phyloP scores from a whole-genome alignment of 768 basidiomycete species.

The Pisolithus albus region DNA sequence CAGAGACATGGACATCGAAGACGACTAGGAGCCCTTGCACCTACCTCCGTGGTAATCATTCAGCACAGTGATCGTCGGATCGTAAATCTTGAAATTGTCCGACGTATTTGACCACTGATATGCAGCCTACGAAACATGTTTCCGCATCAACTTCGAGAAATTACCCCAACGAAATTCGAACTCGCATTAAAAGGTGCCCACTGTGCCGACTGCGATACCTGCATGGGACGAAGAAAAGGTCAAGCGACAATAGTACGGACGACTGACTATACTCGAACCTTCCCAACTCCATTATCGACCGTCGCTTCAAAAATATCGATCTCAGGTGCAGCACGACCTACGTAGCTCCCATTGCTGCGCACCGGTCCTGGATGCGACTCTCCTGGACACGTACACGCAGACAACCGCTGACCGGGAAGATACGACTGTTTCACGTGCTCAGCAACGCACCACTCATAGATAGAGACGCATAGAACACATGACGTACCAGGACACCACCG shows the following conservation, averaged over 20 bases:
- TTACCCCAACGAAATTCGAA: neutral
- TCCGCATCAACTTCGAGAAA: neutral
- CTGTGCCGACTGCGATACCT: slow-evolving; percentile 52
- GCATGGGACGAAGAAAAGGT: slow-evolving; percentile 11
- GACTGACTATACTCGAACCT: slow-evolving; percentile 20
- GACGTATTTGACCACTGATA: slow-evolving; percentile 38
- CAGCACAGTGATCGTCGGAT: slow-evolving; percentile 29
- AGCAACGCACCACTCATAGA: neutral
- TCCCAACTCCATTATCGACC: slow-evolving; percentile 23
- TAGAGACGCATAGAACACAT: neutral
- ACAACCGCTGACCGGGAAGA: slow-evolving; percentile 51
- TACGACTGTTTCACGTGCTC: slow-evolving; percentile 27
- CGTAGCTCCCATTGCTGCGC: slow-evolving; percentile 40
- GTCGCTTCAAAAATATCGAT: slow-evolving; percentile 55
- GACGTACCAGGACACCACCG: slow-evolving; percentile 19
- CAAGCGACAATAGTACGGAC: slow-evolving; percentile 2
- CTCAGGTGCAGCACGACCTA: slow-evolving; percentile 52
- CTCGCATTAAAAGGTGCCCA: slow-evolving; percentile 32
- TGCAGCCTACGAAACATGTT: slow-evolving; percentile 26
- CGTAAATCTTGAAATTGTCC: slow-evolving; percentile 29
- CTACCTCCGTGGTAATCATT: slow-evolving; percentile 42
- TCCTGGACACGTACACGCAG: slow-evolving; percentile 50
- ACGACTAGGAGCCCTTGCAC: slow-evolving; percentile 12
- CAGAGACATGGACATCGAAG: slow-evolving; percentile 12
- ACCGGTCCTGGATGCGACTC: slow-evolving; percentile 56